Evolutionary conservation across 2,329 filamentous ascomycete species (phyloP).

Genomic region (Fusarium sp.): DNA sequence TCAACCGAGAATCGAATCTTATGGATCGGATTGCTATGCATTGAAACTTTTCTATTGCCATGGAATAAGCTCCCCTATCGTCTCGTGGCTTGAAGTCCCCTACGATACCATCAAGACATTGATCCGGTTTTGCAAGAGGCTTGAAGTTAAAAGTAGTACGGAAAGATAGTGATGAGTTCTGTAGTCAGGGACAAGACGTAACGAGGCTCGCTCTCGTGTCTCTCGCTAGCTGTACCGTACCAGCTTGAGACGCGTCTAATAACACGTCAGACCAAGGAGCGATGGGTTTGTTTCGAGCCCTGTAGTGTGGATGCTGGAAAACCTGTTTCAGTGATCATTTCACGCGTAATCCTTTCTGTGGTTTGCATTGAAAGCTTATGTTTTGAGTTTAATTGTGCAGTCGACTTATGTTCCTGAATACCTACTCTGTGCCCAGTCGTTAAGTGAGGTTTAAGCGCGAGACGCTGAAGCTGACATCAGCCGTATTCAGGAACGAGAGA

Average conservation of each 20-base stretch:
- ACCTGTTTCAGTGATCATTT: slow-evolving; percentile 7
- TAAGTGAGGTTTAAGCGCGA: slow-evolving; percentile 21
- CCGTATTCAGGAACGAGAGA: slow-evolving; percentile 2
- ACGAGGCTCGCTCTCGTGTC: slow-evolving; percentile 24
- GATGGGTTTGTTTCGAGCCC: slow-evolving; percentile 27
- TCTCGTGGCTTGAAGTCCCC: background rate
- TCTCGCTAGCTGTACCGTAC: slow-evolving; percentile 26
- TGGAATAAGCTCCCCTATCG: background rate
- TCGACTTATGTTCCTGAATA: slow-evolving; percentile 1
- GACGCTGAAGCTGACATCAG: slow-evolving; percentile 24
- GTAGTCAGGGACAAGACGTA: background rate
- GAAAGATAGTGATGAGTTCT: background rate
- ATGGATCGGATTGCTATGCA: background rate
- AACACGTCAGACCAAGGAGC: slow-evolving; percentile 8
- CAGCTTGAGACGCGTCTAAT: slow-evolving; percentile 29
- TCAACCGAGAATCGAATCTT: slow-evolving; percentile 23
- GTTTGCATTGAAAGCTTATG: slow-evolving; percentile 6
- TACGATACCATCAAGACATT: background rate
- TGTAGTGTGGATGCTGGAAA: slow-evolving; percentile 17
- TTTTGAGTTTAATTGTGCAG: slow-evolving; percentile 21
- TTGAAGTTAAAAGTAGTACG: slow-evolving; percentile 6
- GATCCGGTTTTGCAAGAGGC: slow-evolving; percentile 1
- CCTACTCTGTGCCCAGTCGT: background rate
- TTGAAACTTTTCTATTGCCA: background rate
- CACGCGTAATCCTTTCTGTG: slow-evolving; percentile 11